Percentiles rank a stretch among this genome's conserved stretches.
Conservation (phyloP, 2,329 filamentous ascomycete genomes). For the Ophiostoma triangulosporum region DNA sequence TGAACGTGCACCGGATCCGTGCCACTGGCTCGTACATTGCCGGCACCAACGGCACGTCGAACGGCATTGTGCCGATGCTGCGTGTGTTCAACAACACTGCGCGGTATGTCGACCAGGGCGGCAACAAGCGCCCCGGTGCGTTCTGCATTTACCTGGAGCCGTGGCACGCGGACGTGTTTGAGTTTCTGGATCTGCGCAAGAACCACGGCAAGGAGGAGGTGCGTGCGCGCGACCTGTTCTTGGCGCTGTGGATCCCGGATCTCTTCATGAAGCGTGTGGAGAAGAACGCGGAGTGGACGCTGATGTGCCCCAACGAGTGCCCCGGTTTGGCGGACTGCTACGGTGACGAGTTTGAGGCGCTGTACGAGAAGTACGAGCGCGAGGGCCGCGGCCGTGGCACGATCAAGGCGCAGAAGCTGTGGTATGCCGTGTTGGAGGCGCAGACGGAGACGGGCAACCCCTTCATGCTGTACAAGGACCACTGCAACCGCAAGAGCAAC, state of each 20-base stretch:
- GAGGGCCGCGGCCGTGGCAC: constrained; percentile 81
- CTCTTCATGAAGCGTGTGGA: constrained; percentile 99
- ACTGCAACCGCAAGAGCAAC: constrained; percentile 98
- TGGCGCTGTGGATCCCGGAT: constrained; percentile 95
- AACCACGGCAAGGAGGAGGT: constrained; percentile 99
- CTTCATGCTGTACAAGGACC: constrained; percentile 99
- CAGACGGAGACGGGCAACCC: constrained; percentile 98
- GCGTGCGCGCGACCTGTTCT: constrained; percentile 92
- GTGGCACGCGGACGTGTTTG: constrained; percentile 95
- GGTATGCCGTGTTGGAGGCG: constrained; percentile 95
- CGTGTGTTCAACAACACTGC: constrained; percentile 99
- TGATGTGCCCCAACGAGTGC: constrained; percentile 97
- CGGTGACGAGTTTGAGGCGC: constrained; percentile 88
- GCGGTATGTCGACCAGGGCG: constrained; percentile 95
- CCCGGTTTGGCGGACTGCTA: constrained; percentile 92
- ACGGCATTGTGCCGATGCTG: constrained; percentile 94
- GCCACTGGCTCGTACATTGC: constrained; percentile 96
- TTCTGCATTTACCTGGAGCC: constrained; percentile 99
- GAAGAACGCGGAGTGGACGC: constrained; percentile 89
- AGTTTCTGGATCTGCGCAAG: constrained; percentile 95
- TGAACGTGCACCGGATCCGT: constrained; percentile 93
- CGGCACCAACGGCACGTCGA: constrained; percentile 95
- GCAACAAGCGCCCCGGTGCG: constrained; percentile 96
- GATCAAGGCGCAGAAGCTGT: constrained; percentile 95
- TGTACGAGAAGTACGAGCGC: constrained; percentile 86